phyloP scores from a whole-genome alignment of 2,329 filamentous ascomycete genomes.

The Ophiocordyceps camponoti-rufipedis region DNA sequence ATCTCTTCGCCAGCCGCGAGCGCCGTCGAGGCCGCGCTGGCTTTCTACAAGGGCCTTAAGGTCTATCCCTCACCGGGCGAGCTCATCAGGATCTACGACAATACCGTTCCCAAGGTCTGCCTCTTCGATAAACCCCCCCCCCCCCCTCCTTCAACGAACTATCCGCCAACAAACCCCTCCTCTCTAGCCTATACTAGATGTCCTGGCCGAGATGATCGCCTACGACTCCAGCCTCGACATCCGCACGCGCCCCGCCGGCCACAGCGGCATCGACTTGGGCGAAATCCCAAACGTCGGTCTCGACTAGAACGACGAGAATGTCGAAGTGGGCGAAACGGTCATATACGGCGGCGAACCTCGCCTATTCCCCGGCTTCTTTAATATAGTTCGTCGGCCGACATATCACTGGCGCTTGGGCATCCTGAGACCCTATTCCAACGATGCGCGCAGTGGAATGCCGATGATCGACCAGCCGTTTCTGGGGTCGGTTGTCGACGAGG shows the following conservation, averaged over 20 bases:
- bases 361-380: too few species aligned
- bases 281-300: constrained; percentile 34
- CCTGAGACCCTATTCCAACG: too few species aligned
- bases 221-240: constrained; percentile 61
- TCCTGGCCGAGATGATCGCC: constrained; percentile 96
- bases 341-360: too few species aligned
- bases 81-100: constrained; percentile 92
- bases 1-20: constrained; percentile 16
- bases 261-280: constrained; percentile 22
- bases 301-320: constrained; percentile 20
- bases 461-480: too few species aligned
- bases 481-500: too few species aligned
- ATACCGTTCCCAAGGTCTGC: constrained; percentile 81
- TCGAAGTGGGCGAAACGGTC: too few species aligned
- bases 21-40: constrained; percentile 69
- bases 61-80: constrained; percentile 90
- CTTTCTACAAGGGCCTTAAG: constrained; percentile 97
- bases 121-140: not conserved
- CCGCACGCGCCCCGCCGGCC: constrained; percentile 16
- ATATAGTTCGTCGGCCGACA: not conserved
- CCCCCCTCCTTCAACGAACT: not conserved
- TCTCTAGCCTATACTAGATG: constrained; percentile 67
- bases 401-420: too few species aligned
- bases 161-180: not conserved
- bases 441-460: too few species aligned